Evolutionary conservation across 2,329 filamentous ascomycete genomes (phyloP).

Genomic region (Colletotrichum acutatum): DNA sequence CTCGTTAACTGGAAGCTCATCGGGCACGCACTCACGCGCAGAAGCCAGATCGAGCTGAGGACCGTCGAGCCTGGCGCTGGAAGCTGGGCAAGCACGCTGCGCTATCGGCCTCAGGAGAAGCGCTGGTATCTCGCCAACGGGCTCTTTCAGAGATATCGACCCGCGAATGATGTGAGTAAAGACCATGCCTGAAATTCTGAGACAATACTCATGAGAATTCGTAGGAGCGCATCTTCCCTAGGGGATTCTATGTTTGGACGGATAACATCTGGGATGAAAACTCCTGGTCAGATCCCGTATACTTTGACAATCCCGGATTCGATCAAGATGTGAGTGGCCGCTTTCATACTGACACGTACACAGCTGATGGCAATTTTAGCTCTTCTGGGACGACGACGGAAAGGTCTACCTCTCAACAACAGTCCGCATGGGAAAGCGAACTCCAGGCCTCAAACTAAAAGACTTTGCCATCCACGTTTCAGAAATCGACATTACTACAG

Average conservation of each 20-base stretch:
- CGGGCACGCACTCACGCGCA: conserved; percentile 61
- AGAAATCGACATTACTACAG: conserved; percentile 54
- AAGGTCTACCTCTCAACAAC: conserved; percentile 61
- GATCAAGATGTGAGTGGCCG: conserved; percentile 59
- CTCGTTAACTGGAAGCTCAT: conserved; percentile 64
- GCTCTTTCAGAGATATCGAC: conserved; percentile 55
- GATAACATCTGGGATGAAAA: conserved; percentile 61
- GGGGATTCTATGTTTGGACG: conserved; percentile 65
- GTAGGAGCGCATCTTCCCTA: conserved; percentile 60
- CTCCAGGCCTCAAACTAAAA: conserved; percentile 52
- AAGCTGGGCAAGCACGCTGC: conserved; percentile 59
- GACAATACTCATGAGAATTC: conserved; percentile 17
- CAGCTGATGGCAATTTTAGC: conserved; percentile 18
- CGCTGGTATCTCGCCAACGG: conserved; percentile 59
- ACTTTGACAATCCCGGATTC: conserved; percentile 64
- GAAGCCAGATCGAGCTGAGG: conserved; percentile 62
- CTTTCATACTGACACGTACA: neutral
- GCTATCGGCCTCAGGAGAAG: conserved; percentile 51
- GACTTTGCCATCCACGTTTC: conserved; percentile 63
- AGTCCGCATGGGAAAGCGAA: conserved; percentile 48
- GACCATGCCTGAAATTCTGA: neutral
- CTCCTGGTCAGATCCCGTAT: conserved; percentile 64
- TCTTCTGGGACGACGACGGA: conserved; percentile 62
- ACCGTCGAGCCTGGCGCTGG: conserved; percentile 63
- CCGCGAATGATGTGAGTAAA: conserved; percentile 40